Conservation (phyloP, 2,329 filamentous ascomycete genomes). For the Emmonsia crescens region DNA sequence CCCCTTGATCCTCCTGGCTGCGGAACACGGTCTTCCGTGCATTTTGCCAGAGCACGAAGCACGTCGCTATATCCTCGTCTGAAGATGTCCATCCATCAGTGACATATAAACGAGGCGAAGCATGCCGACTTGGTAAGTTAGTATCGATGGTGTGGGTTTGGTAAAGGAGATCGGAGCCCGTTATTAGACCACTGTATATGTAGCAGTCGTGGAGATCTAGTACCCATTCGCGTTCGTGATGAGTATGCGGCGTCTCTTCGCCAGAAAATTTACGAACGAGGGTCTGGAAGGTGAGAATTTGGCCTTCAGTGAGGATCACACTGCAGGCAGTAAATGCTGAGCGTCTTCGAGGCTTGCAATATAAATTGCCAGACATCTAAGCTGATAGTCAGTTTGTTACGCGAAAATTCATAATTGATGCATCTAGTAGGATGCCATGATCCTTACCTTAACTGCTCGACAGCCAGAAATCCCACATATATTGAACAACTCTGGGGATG, state of each 20-base stretch:
- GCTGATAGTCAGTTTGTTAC: not conserved
- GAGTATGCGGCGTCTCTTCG: conserved; percentile 47
- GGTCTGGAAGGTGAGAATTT: conserved; percentile 52
- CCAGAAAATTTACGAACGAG: conserved; percentile 46
- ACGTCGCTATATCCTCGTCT: conserved; percentile 56
- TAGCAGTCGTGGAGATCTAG: conserved; percentile 54
- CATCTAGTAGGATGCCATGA: not conserved
- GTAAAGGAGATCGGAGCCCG: conserved; percentile 52
- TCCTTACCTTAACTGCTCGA: conserved; percentile 43
- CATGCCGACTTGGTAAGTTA: conserved; percentile 49
- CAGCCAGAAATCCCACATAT: conserved; percentile 55
- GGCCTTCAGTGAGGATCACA: conserved; percentile 50
- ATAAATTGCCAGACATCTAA: conserved; percentile 50
- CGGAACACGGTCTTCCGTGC: conserved; percentile 47
- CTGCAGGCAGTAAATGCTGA: conserved; percentile 50
- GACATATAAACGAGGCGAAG: conserved; percentile 49
- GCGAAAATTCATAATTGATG: not conserved
- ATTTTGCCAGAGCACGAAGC: conserved; percentile 57
- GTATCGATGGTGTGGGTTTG: conserved; percentile 54
- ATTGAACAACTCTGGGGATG: conserved; percentile 56
- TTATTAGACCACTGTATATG: conserved; percentile 53
- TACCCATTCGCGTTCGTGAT: conserved; percentile 49
- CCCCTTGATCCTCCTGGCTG: conserved; percentile 28
- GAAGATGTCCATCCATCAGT: conserved; percentile 51
- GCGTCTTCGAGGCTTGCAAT: conserved; percentile 53